These are phyloP conservation scores for Perilla frutescens DNA, from an alignment of 257 asterid species.

Conservation along the genomic window DNA sequence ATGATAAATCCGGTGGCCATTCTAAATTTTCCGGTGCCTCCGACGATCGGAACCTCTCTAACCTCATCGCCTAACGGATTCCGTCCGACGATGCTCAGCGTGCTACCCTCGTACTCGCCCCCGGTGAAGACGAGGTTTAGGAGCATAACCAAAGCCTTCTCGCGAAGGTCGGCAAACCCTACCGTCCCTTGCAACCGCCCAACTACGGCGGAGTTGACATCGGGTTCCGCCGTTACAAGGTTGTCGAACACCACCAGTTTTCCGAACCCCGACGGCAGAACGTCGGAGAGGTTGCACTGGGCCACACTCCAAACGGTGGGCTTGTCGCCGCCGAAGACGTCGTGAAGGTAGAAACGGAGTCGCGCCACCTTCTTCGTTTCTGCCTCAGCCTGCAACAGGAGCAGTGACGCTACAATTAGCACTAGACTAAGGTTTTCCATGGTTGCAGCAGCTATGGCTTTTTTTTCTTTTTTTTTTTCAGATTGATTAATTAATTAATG, in stretches of 20 bases:
- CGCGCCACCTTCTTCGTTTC: conserved; percentile 18
- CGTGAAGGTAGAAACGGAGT: conserved; percentile 44
- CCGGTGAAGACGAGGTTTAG: conserved; percentile 39
- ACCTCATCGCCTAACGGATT: neutral
- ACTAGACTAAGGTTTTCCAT: too few species aligned
- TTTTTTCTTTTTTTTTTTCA: too few species aligned
- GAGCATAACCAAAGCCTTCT: conserved; percentile 36
- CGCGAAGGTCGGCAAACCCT: conserved; percentile 40
- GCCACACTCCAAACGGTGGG: conserved; percentile 37
- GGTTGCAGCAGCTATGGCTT: too few species aligned
- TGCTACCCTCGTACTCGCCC: conserved; percentile 45
- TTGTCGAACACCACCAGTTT: conserved; percentile 26
- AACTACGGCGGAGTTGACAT: conserved; percentile 24
- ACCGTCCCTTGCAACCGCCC: conserved; percentile 48
- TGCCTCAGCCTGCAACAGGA: neutral
- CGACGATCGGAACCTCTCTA: conserved; percentile 45
- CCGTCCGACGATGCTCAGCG: conserved; percentile 42
- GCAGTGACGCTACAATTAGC: neutral
- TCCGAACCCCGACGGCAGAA: conserved; percentile 36
- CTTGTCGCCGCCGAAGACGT: conserved; percentile 31
- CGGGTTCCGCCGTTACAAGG: conserved; percentile 35
- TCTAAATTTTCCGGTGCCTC: conserved; percentile 46
- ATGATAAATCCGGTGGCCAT: conserved; percentile 42
- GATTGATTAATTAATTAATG: too few species aligned
- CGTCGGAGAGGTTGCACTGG: conserved; percentile 16